Base-by-base conservation (phyloP, 1,284 basidiomycete genomes). In the Cutaneotrichosporon cavernicola region DNA sequence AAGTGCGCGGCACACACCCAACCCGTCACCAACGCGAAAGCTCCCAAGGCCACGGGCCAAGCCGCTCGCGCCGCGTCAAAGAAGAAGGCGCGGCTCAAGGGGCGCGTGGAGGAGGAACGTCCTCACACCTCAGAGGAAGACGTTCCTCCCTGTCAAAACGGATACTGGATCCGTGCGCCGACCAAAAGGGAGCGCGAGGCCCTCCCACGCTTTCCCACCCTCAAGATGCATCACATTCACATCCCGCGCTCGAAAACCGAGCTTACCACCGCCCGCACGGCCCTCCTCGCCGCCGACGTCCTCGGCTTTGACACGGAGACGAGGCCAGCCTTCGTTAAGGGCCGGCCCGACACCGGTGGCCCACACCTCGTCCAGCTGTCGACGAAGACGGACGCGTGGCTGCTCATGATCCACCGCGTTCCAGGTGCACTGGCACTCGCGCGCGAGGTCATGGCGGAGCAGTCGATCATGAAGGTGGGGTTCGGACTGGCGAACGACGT, bases 251-350 rank as follows among this genome's bases (percentile, higher is more conserved):
- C 49, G 9, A 21, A 7, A 5, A 1, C 9, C 9, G 11, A 50
- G 11, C 26, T 50, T 22, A 22, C 26, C 10, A 22, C 11, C 5
- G 49, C 26, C 8, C 22, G 49, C 22, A 14, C 22, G 5, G 9
- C 49, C 22, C 49, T 50, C 14, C 49, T 50, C 26, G 9, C 49
- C 22, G 49, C 49, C 22, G 22, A 26, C 22, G 9, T 30, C 22
- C 49, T 50, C 49, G 49, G 49, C 49, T 50, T 50, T 22, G 49
- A 50, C 49, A 50, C 49, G 22, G 49, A 50, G 22, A 13, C 49
- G 13, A 50, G 7, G 26, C 49, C 49, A 22, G 6, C 7, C 22
- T 50, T 50, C 49, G 4, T 13, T 22, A 26, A 50, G 49, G 22
- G 49, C 49, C 8, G 11, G 49, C 10, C 13, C 22, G 47, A 49